Base-by-base conservation (phyloP, 1,284 basidiomycete species). In the Albatrellus sp. region DNA sequence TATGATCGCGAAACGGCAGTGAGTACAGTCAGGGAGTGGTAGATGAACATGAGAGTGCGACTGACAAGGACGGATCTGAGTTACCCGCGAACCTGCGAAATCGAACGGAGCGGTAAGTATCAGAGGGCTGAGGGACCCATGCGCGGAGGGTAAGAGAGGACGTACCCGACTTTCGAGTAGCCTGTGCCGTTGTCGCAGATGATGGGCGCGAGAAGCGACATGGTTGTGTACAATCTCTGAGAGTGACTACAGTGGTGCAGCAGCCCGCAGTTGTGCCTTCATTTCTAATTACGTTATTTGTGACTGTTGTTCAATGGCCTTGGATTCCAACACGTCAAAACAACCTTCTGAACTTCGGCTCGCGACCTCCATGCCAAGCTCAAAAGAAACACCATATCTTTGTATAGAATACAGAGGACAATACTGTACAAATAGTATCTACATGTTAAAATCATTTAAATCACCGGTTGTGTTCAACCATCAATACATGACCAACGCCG, bases 181-280 rank as follows among this genome's bases (percentile, higher is more conserved):
- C 94, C 94, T 40, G 93, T 98, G 46, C 94, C 94, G 75, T 97
- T 97, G 70, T 98, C 93, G 59, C 90, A 92, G 54, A 94, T 90
- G 58, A 94, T 88, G 50, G 90, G 90, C 16, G 89, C 82, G 50
- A 90, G 79, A 37, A 80, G 63, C 44, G 87, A 80, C 87, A 90
- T 90, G 54, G 58, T 66, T 24, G 24, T 24, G 24, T 24, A n/a
- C n/a, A n/a, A n/a, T n/a, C n/a, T n/a, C n/a, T n/a, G 24, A 24
- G 24, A 24, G 24, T 24, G 24, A 16, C 19, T 30, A 12, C 7
- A 35, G 5, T 37, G 30, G 11, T 6, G 32, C 31, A 16, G 24
- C 32, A 16, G 30, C 16, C 34, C 7, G 43, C 35, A 24, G 35
- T 29, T 3, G 32, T 44, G 43, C 35, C 16, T 37, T 24, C 24